Evolutionary conservation across 108 stramenopile species (phyloP).

Genomic region (Nitzschia sp.): DNA sequence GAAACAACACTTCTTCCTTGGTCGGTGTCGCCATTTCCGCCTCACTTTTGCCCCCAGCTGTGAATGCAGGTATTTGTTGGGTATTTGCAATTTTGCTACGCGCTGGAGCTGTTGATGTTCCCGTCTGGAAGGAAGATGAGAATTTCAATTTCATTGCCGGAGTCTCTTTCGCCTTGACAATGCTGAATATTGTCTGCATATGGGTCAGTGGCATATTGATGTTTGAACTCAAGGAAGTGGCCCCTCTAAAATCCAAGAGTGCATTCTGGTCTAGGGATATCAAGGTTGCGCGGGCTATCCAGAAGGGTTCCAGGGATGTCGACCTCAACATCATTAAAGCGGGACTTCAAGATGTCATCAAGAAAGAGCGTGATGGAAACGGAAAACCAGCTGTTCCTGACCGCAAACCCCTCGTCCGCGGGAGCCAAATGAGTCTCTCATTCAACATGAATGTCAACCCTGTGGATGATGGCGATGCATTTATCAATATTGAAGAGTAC

Average conservation of each 20-base stretch:
- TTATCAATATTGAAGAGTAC: slow-evolving; percentile 11
- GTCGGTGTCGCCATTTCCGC: slow-evolving; percentile 90
- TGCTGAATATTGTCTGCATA: slow-evolving; percentile 75
- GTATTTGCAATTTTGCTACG: slow-evolving; percentile 23
- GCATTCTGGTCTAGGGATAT: slow-evolving; percentile 59
- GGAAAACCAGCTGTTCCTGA: not conserved
- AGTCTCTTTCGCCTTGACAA: slow-evolving; percentile 52
- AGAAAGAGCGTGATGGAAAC: slow-evolving; percentile 11
- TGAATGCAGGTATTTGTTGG: slow-evolving; percentile 29
- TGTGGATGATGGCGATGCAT: slow-evolving; percentile 13
- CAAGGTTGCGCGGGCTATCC: slow-evolving; percentile 34
- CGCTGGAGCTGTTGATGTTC: not conserved
- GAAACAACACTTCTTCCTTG: slow-evolving; percentile 71
- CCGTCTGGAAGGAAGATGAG: not conserved
- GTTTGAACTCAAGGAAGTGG: slow-evolving; percentile 60
- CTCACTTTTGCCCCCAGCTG: slow-evolving; percentile 86
- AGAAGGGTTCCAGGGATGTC: slow-evolving; percentile 10
- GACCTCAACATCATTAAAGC: slow-evolving; percentile 19
- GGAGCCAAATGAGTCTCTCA: not conserved
- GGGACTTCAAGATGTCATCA: slow-evolving; percentile 17
- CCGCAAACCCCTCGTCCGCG: not conserved
- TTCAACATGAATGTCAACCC: not conserved
- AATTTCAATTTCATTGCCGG: slow-evolving; percentile 24
- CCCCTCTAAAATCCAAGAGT: slow-evolving; percentile 44
- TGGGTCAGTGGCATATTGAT: slow-evolving; percentile 56